Base-by-base conservation (phyloP, 352 stramenopile species). In the Phytophthora podocarpi region DNA sequence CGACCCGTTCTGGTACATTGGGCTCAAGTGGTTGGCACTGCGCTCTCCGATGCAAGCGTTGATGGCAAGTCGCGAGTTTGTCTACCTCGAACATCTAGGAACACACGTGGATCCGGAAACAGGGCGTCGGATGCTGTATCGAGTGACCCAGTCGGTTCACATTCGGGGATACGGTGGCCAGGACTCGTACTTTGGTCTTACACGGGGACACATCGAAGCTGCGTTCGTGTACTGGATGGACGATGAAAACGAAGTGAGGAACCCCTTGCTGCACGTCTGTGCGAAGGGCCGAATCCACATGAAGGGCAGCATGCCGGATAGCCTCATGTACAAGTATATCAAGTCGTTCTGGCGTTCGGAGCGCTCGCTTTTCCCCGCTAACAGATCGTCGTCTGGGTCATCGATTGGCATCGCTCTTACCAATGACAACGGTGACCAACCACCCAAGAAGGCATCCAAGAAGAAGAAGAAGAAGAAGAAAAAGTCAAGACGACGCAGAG, bases 151-250 rank as follows among this genome's bases (percentile, higher is more conserved):
- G 47, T 89, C 81, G 1, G 62, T 92, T 12, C 74, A 85, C 23
- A 64, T 90, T 54, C 54, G 72, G 20, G 69, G 72, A 12, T 91
- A 88, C 35, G 82, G 82, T 13, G 80, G 82, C 20, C 66, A 86
- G 46, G 70, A 79, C 54, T 76, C 73, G 53, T 89, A 90, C 63
- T 88, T 89, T 57, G 80, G 80, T 5, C 74, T 91, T 50, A 89
- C 78, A 35, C 80, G 82, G 9, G 80, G 66, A n/a, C 72, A 89
- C 37, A 51, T 89, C 20, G 78, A 90, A 45, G 71, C 60, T 28
- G 80, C 78, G 28, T 83, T 87, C 34, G 78, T 91, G 24, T 91
- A 87, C 51, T 91, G 78, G 80, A 78, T 87, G 64, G 82, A 91
- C 42, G 64, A 72, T 18, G 53, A 71, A 18, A 62, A 64, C 21